A percentile compares a stretch with the other conserved stretches of the same genome.
Evolutionary conservation across 441 rosid genomes (phyloP).

Genomic region (Populus hybrid): DNA sequence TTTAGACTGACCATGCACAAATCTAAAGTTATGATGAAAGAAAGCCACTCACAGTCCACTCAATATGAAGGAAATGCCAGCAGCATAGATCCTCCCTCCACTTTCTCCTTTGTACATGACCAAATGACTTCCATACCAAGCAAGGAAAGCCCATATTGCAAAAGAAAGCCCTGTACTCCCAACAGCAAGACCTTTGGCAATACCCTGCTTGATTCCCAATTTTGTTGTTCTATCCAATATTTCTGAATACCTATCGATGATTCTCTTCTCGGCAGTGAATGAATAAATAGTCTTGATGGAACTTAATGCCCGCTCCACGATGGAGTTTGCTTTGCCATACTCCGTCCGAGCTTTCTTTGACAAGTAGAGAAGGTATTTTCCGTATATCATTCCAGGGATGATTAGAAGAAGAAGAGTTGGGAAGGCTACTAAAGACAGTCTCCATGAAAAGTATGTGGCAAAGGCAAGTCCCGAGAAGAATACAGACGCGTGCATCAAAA

Average conservation of each 20-base stretch:
- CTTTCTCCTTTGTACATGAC: constrained; percentile 82
- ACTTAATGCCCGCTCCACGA: constrained; percentile 72
- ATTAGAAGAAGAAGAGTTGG: constrained; percentile 66
- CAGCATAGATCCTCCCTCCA: constrained; percentile 82
- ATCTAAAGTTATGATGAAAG: neutral
- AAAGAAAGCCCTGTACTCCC: constrained; percentile 82
- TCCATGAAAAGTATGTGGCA: constrained; percentile 79
- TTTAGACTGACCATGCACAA: neutral
- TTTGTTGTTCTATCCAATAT: constrained; percentile 52
- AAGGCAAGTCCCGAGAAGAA: constrained; percentile 77
- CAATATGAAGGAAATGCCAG: constrained; percentile 68
- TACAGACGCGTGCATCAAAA: constrained; percentile 67
- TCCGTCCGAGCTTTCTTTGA: constrained; percentile 52
- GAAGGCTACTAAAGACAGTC: constrained; percentile 62
- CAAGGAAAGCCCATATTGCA: constrained; percentile 84
- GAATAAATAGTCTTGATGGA: constrained; percentile 79
- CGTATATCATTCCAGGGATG: constrained; percentile 76
- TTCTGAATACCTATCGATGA: constrained; percentile 49
- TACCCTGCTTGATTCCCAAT: constrained; percentile 71
- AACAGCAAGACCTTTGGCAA: constrained; percentile 82
- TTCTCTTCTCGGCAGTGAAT: constrained; percentile 68
- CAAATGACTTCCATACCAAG: constrained; percentile 89
- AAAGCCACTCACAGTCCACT: constrained; percentile 65
- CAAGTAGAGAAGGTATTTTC: constrained; percentile 66
- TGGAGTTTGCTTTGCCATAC: constrained; percentile 56